These are phyloP conservation scores for Monilinia laxa DNA, from an alignment of 2,329 filamentous ascomycete genomes.

Conservation along the genomic window DNA sequence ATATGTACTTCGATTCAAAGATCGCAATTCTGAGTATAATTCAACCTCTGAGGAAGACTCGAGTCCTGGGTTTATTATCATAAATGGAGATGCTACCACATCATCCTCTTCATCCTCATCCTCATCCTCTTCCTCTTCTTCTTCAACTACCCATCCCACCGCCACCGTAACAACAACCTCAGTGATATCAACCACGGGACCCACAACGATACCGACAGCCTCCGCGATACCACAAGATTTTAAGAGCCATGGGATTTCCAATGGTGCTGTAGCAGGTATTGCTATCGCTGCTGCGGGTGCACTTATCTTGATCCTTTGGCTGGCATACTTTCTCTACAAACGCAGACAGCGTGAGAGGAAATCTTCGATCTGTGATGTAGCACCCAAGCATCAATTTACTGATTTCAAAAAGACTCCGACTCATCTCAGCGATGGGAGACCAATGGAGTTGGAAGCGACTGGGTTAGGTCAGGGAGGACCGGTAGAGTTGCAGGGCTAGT, in stretches of 20 bases:
- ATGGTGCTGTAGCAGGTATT: neutral
- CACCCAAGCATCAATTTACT: neutral
- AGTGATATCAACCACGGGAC: neutral
- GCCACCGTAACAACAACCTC: neutral
- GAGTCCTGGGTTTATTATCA: neutral
- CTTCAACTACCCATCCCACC: neutral
- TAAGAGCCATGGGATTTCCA: too few species aligned
- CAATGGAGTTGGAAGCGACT: neutral
- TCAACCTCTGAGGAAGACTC: neutral
- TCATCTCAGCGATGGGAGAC: neutral
- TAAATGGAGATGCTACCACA: neutral
- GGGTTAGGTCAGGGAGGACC: too few species aligned
- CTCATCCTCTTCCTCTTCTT: neutral
- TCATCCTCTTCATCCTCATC: neutral
- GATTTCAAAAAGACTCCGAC: neutral
- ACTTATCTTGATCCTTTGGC: neutral
- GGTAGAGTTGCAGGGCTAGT: neutral
- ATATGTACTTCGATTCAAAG: neutral
- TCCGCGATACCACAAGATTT: neutral
- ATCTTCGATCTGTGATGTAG: neutral
- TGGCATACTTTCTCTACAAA: neutral
- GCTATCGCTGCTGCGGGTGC: neutral
- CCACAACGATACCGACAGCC: neutral
- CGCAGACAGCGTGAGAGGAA: neutral
- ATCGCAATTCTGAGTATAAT: neutral